Base-by-base conservation (phyloP, 441 rosid genomes). In the Bruguiera hainesii region DNA sequence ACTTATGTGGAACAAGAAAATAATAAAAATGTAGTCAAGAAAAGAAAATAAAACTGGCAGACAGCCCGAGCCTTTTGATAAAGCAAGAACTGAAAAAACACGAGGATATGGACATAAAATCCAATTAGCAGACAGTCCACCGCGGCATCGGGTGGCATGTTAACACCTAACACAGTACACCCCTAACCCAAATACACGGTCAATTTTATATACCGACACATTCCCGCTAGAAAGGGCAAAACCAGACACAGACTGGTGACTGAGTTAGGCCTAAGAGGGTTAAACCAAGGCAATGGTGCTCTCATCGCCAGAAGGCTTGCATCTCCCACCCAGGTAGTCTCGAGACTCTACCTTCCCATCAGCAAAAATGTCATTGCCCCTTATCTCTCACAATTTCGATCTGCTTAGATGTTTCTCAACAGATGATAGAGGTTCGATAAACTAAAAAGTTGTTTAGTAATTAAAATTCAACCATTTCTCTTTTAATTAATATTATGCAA, bases 291-390 rank as follows among this genome's bases (percentile, higher is more conserved):
- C 91, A 66, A 95, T 91, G 90, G 90, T 95, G 80, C 97, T 89
- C 77, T 92, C 96, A 0, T 98, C 99, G 0, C 99, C 98, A 1
- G 99, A 98, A 30, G 99, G 98, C 78, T 91, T 95, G 73, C 99
- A 96, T 6, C 90, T 95, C 0, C 99, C 99, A 0, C 99, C 97
- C n/a, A 95, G 73, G 81, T 80, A 90, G 83, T 90, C 98, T 69
- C 95, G 83, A 28, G 89, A 79, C 79, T 25, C 26, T 2, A 62
- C 89, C 85, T 95, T 95, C 65, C 89, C 99, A 68, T 92, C 99
- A 0, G 93, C 88, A 69, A 95, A 95, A 71, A 95, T 95, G 79
- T 92, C 79, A 66, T 76, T 92, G 55, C 98, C 97, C 4, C 93
- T 89, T 68, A 92, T 95, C 83, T 95, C 99, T 73, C 79, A 82